Percentiles rank a stretch among this genome's conserved stretches.
These are phyloP conservation scores for Novymonas esmeraldas DNA, from an alignment of 208 protist species.

Conservation along the genomic window DNA sequence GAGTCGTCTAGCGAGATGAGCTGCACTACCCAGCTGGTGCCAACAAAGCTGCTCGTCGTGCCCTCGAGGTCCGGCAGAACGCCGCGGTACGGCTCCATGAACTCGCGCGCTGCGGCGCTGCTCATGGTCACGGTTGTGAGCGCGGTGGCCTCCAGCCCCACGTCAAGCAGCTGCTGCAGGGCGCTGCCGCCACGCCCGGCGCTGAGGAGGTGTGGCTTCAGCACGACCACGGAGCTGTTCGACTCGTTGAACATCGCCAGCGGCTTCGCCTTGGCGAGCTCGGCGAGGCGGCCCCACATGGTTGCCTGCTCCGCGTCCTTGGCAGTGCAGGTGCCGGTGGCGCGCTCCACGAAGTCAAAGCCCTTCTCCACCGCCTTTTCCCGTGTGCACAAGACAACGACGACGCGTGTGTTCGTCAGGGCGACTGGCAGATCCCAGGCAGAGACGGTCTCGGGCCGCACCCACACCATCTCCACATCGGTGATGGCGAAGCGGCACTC, in stretches of 20 bases:
- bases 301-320: slow-evolving; percentile 50
- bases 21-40: slow-evolving; percentile 79
- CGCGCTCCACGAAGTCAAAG: slow-evolving; percentile 67
- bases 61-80: slow-evolving; percentile 70
- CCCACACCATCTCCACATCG: slow-evolving; percentile 75
- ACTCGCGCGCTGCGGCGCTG: slow-evolving; percentile 51
- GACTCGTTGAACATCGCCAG: slow-evolving; percentile 70
- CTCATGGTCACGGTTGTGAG: slow-evolving; percentile 57
- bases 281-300: slow-evolving; percentile 46
- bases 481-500: slow-evolving; percentile 78
- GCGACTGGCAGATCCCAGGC: slow-evolving; percentile 51
- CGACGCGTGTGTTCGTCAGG: slow-evolving; percentile 50
- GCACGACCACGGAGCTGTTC: slow-evolving; percentile 74
- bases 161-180: slow-evolving; percentile 67
- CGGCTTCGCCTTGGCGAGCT: slow-evolving; percentile 39
- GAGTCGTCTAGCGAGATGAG: slow-evolving; percentile 46
- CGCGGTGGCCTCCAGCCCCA: slow-evolving; percentile 64
- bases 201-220: slow-evolving; percentile 78
- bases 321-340: slow-evolving; percentile 52
- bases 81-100: slow-evolving; percentile 78
- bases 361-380: slow-evolving; percentile 59
- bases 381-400: slow-evolving; percentile 50
- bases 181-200: slow-evolving; percentile 40
- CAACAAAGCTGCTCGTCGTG: slow-evolving; percentile 53
- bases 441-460: slow-evolving; percentile 31